These are phyloP conservation scores for Metschnikowia colocasiae DNA, from an alignment of 805 yeast species.

Conservation along the genomic window DNA sequence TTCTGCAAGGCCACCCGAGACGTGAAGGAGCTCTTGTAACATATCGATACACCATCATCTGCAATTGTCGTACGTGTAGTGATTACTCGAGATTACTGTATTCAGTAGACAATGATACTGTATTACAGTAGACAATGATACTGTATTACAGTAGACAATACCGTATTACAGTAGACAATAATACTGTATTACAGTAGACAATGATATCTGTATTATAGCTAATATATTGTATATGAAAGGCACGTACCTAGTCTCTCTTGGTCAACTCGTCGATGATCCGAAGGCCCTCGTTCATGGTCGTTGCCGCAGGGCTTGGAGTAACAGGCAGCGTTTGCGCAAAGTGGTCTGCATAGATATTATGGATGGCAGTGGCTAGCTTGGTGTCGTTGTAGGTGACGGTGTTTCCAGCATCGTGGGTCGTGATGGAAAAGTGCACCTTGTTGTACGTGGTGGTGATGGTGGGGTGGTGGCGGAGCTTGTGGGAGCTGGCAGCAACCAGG, in stretches of 20 bases:
- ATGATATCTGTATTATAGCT: too few relatives aligned
- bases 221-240: too few relatives aligned
- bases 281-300: constrained; percentile 12
- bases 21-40: constrained; percentile 13
- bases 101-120: too few relatives aligned
- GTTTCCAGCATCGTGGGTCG: constrained; percentile 60
- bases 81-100: too few relatives aligned
- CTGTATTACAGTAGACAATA: too few relatives aligned
- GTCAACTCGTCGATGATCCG: constrained; percentile 16
- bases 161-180: too few relatives aligned
- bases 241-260: constrained; percentile 6
- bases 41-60: too few relatives aligned
- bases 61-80: too few relatives aligned
- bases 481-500: constrained; percentile 54
- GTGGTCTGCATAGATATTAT: constrained; percentile 10
- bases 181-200: too few relatives aligned
- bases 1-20: constrained; percentile 48
- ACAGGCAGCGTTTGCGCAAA: constrained; percentile 9
- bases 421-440: constrained; percentile 47
- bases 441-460: constrained; percentile 62
- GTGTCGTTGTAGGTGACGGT: constrained; percentile 55
- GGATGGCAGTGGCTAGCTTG: constrained; percentile 46
- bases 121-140: too few relatives aligned
- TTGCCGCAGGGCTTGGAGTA: not conserved
- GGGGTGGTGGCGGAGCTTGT: constrained; percentile 66